Conservation (phyloP, 148 eudicot genomes). For the Rhododendron williamsianum region DNA sequence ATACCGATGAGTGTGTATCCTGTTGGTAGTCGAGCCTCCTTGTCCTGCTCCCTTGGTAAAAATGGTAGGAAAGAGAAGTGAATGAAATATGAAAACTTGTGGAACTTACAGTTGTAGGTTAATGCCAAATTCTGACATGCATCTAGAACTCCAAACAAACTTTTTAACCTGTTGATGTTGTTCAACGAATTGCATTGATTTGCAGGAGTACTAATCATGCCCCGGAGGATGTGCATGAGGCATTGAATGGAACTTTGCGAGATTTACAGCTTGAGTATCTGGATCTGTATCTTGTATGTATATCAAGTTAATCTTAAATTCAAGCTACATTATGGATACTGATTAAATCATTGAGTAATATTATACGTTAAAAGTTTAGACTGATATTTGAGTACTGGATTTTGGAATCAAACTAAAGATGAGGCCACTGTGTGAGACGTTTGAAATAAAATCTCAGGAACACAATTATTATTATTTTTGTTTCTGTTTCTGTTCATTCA, state of each 20-base stretch:
- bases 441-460: not conserved
- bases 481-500: not conserved
- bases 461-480: not conserved
- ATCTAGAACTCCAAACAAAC: not conserved
- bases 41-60: not conserved
- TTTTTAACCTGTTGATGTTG: not conserved
- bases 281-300: constrained; percentile 53
- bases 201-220: constrained; percentile 51
- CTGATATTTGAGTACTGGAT: not conserved
- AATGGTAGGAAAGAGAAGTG: not conserved
- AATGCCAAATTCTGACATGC: not conserved
- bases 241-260: constrained; percentile 40
- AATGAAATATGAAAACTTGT: not conserved
- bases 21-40: not conserved
- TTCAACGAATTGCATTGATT: constrained; percentile 3
- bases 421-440: not conserved
- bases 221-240: constrained; percentile 56
- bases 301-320: not conserved
- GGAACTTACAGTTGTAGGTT: not conserved
- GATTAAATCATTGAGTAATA: not conserved
- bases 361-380: not conserved
- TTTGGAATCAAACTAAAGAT: not conserved
- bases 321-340: not conserved
- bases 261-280: constrained; percentile 59
- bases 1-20: not conserved